Evolutionary conservation across 768 basidiomycete genomes (phyloP).

Genomic region (Termitomyces sp.): DNA sequence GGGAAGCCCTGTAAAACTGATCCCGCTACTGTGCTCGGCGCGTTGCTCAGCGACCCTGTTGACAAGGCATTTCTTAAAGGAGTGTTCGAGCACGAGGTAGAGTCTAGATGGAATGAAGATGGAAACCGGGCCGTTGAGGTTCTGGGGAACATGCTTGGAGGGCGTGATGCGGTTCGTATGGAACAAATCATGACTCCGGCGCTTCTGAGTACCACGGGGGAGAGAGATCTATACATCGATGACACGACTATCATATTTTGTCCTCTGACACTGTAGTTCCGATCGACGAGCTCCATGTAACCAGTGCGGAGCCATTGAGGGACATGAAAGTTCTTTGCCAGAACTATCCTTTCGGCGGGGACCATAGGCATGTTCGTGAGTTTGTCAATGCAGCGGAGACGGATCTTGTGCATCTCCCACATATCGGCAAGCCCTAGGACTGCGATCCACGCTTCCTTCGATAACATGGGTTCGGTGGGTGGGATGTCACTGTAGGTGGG

Average conservation of each 20-base stretch:
- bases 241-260: conserved; percentile 16
- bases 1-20: conserved; percentile 9
- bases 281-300: conserved; percentile 12
- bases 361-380: conserved; percentile 3
- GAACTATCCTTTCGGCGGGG: conserved; percentile 7
- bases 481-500: conserved; percentile 7
- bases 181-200: conserved; percentile 13
- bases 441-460: conserved; percentile 18
- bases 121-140: conserved; percentile 19
- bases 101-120: conserved; percentile 14
- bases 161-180: conserved; percentile 13
- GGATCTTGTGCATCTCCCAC: conserved; percentile 19
- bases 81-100: conserved; percentile 17
- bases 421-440: conserved; percentile 14
- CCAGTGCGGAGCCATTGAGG: conserved; percentile 18
- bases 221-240: conserved; percentile 18
- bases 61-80: conserved; percentile 5
- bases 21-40: conserved; percentile 14
- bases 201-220: conserved; percentile 9
- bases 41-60: conserved; percentile 12
- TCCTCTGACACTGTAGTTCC: conserved; percentile 6
- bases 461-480: background rate
- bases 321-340: conserved; percentile 16
- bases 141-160: conserved; percentile 19
- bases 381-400: conserved; percentile 12